Evolutionary conservation across 2,329 filamentous ascomycete species (phyloP), one percentile per base, ranked within the genome.

Genomic region (Venturiaceae sp.): DNA sequence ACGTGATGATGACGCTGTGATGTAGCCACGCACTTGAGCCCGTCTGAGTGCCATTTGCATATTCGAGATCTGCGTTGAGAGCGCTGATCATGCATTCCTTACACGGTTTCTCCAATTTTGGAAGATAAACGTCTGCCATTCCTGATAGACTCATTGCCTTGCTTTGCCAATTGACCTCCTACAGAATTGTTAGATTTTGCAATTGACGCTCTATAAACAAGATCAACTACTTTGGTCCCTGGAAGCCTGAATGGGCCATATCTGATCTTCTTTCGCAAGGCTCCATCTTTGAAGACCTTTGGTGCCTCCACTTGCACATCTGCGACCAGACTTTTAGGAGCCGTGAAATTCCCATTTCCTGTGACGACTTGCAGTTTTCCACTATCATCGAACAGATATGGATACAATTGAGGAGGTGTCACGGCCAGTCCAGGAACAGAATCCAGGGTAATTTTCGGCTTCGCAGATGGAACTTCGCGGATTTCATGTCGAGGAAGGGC

Each of bases 121-220:
- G 36, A 16, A 53, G 19, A 33, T 56, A 56, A 39, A 11, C 36
- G 33, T 54, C 53, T 8, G 53, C 53, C 53, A 56, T 56, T 30
- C 53, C 53, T 7, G 32, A 8, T 9, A 52, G 14, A 30, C 36
- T 23, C 53, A 53, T 56, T 11, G 19, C 21, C 23, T 56, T 52
- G 11, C 8, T 9, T 52, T 56, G 53, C 53, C 53, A 56, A 30
- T 56, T 56, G 54, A 13, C 16, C 23, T 56, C n/a, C n/a, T n/a
- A n/a, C n/a, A n/a, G n/a, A n/a, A n/a, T n/a, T n/a, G n/a, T n/a
- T n/a, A n/a, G n/a, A n/a, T n/a, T n/a, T n/a, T n/a, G n/a, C n/a
- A n/a, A n/a, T n/a, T n/a, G n/a, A n/a, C n/a, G n/a, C n/a, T n/a
- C n/a, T n/a, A n/a, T n/a, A n/a, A n/a, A n/a, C n/a, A n/a, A n/a